Percentiles rank a stretch among this genome's conserved stretches.
Evolutionary conservation across 768 basidiomycete genomes (phyloP).

Genomic region (Collybia sordida): DNA sequence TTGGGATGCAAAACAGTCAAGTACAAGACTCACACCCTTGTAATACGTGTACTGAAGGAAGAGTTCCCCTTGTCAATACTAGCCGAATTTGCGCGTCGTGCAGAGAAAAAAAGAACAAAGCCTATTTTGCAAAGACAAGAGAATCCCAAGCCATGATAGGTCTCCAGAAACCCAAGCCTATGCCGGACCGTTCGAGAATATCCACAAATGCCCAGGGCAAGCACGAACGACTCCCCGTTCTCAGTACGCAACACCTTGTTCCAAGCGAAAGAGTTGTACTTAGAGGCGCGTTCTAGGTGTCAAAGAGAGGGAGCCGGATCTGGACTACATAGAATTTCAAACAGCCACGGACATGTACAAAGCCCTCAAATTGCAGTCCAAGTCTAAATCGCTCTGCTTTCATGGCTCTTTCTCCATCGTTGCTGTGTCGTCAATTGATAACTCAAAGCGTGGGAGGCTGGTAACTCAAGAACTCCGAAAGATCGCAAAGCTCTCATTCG

Average conservation of each 20-base stretch:
- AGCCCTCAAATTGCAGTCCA: conserved; percentile 11
- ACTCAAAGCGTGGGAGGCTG: conserved; percentile 19
- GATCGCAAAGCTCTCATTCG: conserved; percentile 14
- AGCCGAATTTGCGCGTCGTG: neutral
- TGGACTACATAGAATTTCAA: conserved; percentile 23
- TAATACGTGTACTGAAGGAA: too few species aligned
- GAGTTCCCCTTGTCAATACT: neutral
- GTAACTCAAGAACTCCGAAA: conserved; percentile 28
- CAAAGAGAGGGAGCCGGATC: neutral
- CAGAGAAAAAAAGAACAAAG: conserved; percentile 1
- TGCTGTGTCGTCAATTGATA: conserved; percentile 16
- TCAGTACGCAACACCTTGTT: neutral
- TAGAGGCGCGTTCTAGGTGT: too few species aligned
- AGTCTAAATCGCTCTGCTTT: conserved; percentile 13
- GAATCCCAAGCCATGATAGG: neutral
- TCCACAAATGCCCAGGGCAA: neutral
- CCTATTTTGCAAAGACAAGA: neutral
- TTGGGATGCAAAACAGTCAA: neutral
- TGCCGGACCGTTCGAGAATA: neutral
- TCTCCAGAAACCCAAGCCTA: neutral
- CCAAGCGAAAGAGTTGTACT: neutral
- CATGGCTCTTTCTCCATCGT: conserved; percentile 30
- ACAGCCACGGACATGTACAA: conserved; percentile 27
- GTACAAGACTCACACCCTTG: neutral
- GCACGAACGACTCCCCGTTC: neutral